phyloP scores from a whole-genome alignment of 2,329 filamentous ascomycete species.

The Cladosporium oxysporum region DNA sequence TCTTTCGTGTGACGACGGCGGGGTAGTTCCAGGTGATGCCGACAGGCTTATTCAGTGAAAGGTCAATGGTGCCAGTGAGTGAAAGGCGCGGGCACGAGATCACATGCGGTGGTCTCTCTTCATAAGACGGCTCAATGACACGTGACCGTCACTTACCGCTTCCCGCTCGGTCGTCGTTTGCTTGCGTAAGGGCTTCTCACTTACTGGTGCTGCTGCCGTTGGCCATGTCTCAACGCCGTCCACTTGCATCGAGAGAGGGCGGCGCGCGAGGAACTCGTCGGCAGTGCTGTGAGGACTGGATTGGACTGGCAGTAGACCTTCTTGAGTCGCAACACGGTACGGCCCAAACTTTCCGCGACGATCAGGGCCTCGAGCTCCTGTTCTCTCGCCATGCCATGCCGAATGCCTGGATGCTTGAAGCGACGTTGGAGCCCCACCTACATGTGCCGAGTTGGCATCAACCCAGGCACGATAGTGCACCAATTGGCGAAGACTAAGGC shows the following conservation, averaged over 20 bases:
- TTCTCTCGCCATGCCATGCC: neutral
- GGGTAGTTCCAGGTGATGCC: neutral
- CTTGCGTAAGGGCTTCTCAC: conserved; percentile 6
- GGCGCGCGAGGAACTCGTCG: too few relatives aligned
- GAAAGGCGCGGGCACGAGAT: neutral
- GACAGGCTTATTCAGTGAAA: neutral
- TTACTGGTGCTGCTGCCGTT: neutral
- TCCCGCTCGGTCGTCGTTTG: conserved; percentile 9
- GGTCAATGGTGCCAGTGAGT: neutral
- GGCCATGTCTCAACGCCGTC: conserved; percentile 4
- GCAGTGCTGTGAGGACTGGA: neutral
- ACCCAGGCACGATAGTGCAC: neutral
- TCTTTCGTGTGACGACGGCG: neutral
- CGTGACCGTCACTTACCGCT: conserved; percentile 11
- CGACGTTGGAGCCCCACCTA: neutral
- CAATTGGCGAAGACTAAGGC: neutral
- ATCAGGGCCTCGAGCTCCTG: neutral
- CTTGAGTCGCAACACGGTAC: neutral
- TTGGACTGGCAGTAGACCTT: neutral
- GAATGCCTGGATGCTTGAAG: neutral
- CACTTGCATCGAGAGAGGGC: neutral
- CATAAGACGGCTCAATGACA: conserved; percentile 3
- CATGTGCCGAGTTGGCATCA: neutral
- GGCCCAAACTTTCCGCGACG: neutral
- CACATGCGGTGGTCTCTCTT: conserved; percentile 7